A percentile compares a stretch with the other conserved stretches of the same genome.
These are phyloP conservation scores for Epithele typhae DNA, from an alignment of 768 basidiomycete species.

Conservation along the genomic window DNA sequence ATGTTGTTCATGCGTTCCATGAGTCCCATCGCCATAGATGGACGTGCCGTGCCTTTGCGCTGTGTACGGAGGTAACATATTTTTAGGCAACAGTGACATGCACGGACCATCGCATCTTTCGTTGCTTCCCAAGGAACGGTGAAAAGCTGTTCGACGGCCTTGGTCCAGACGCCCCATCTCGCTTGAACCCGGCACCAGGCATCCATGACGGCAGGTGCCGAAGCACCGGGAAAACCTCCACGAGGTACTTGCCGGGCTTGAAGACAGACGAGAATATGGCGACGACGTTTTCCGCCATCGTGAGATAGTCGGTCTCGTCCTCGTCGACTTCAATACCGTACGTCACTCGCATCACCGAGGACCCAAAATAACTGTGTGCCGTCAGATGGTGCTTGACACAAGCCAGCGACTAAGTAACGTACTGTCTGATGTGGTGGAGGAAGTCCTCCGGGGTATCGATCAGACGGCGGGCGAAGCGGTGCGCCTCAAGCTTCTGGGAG, in stretches of 20 bases:
- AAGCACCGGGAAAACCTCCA: conserved; percentile 27
- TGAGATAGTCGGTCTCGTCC: too few species aligned
- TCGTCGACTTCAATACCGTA: conserved; percentile 11
- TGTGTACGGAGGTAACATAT: too few species aligned
- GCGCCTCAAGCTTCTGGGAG: background rate
- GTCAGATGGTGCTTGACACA: too few species aligned
- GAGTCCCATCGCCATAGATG: background rate
- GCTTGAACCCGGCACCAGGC: conserved; percentile 30
- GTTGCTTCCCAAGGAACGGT: too few species aligned
- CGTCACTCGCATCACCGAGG: conserved; percentile 4
- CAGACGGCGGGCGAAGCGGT: conserved; percentile 1
- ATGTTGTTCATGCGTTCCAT: background rate
- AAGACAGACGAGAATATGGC: conserved; percentile 13
- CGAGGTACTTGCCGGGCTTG: conserved; percentile 29
- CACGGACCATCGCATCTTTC: too few species aligned
- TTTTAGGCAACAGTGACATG: too few species aligned
- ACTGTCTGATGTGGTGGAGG: conserved; percentile 9
- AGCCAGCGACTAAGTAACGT: background rate
- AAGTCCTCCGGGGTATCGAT: background rate
- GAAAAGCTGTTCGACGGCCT: too few species aligned
- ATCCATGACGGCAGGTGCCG: conserved; percentile 34
- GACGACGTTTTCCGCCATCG: conserved; percentile 1
- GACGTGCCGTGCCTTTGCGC: background rate
- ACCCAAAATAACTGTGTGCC: conserved; percentile 1
- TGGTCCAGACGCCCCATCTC: background rate